Base-by-base conservation (phyloP, 2,329 filamentous ascomycete genomes). In the Fusarium equiseti region DNA sequence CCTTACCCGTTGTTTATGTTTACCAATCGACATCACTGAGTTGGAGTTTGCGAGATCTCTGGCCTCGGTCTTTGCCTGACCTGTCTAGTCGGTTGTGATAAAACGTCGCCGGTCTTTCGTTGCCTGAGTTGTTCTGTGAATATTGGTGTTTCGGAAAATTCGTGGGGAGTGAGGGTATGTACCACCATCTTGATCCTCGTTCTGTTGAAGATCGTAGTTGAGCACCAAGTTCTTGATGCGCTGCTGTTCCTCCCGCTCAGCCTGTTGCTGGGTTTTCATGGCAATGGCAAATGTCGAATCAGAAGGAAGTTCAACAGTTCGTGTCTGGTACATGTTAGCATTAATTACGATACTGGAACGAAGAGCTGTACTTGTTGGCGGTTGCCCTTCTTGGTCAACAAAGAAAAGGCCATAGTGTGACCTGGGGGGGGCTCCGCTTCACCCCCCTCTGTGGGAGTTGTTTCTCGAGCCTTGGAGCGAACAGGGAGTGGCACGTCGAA, bases 11-110 rank as follows among this genome's bases (percentile, higher is more conserved):
- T 24, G n/a, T 43, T 32, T 42, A 48, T 60, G 26, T 60, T 76
- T 95, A 98, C 96, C 96, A 99, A 81, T 99, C 95, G 80, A 99
- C 93, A 81, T 99, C 96, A 81, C 94, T 97, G 64, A 98, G 88
- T 79, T 98, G 95, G 66, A 99, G 85, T 81, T 97, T 97, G 76
- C 96, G 90, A 63, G 92, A 90, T 70, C 95, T 91, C 80, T 97
- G 94, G 64, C 91, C 89, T 59, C 92, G 90, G 73, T 91, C 91
- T 73, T 87, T 87, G 76, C 81, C 83, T 52, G 82, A 79, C 75
- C 84, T 87, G 50, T 91, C 89, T 60, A 86, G 72, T 62, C 88
- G 87, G 78, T 88, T 87, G 76, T 86, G 83, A 70, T 86, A 83
- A 72, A 85, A 82, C 5, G 82, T 80, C 31, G 79, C 74, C 38